These are phyloP conservation scores for Aspergillus sp. DNA, from an alignment of 2,329 filamentous ascomycete species.

Conservation along the genomic window DNA sequence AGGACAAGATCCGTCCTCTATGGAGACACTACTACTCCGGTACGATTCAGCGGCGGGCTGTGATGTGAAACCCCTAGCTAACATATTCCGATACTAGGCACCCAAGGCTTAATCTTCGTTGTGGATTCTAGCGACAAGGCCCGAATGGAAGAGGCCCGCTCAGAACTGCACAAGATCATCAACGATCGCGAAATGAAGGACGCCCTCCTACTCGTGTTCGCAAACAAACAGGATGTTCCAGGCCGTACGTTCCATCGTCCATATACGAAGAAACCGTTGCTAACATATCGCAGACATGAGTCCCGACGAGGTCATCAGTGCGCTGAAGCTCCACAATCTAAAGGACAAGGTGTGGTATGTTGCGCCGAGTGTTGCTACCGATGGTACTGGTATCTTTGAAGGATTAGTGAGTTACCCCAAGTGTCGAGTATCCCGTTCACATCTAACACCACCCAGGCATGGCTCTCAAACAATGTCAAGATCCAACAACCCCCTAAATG, in stretches of 20 bases:
- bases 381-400: slow-evolving; percentile 77
- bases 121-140: slow-evolving; percentile 91
- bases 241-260: slow-evolving; percentile 58
- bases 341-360: slow-evolving; percentile 86
- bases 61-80: neutral
- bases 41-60: slow-evolving; percentile 28
- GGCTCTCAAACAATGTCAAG: slow-evolving; percentile 85
- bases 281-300: slow-evolving; percentile 62
- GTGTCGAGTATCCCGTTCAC: neutral
- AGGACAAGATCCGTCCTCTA: slow-evolving; percentile 96
- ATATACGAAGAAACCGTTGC: slow-evolving; percentile 12
- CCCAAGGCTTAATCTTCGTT: slow-evolving; percentile 97
- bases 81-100: slow-evolving; percentile 57
- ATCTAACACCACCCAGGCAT: slow-evolving; percentile 50
- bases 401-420: slow-evolving; percentile 59
- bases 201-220: slow-evolving; percentile 89
- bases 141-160: slow-evolving; percentile 88
- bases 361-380: slow-evolving; percentile 77
- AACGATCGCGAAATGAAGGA: slow-evolving; percentile 98
- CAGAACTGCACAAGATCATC: slow-evolving; percentile 94
- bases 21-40: slow-evolving; percentile 97
- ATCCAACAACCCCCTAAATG: slow-evolving; percentile 43
- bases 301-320: slow-evolving; percentile 75
- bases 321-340: slow-evolving; percentile 71
- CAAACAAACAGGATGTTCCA: slow-evolving; percentile 96